Evolutionary conservation across 805 yeast species (phyloP), one percentile per base, ranked within the genome.

Genomic region (Wickerhamiella dianesei): DNA sequence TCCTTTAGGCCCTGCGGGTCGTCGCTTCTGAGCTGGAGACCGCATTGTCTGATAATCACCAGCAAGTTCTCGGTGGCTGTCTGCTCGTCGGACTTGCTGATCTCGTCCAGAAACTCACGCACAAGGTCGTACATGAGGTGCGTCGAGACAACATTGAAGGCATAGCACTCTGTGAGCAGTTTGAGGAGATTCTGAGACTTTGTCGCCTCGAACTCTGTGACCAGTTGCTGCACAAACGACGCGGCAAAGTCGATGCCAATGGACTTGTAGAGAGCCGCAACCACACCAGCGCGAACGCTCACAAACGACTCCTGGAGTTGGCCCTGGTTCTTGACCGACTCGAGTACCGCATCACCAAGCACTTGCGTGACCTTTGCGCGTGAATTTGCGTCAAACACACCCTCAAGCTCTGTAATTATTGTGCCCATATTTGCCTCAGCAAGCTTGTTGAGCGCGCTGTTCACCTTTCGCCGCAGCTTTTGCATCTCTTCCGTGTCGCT

Each of bases 221-320:
- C 82, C 47, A 83, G 59, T 0, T 76, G 70, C 59, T 92, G 98
- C 32, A 87, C 70, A 49, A 87, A 80, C 54, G 69, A 74, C 0
- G 96, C 98, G 50, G 95, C 96, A 61, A 86, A 82, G 51, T 86
- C 95, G 36, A 79, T 76, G 18, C 98, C 97, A n/a, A 61, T 48
- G 54, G 83, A 82, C 50, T 82, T 73, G 64, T 82, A 86, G 20
- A 92, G 61, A 0, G 95, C 80, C 19, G 79, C 79, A 2, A 80
- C 74, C 5, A 86, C 69, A 4, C 86, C 80, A 1, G 95, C 82
- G 61, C 89, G 88, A 29, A 84, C 70, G 50, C 82, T 74, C 37
- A 88, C 76, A 60, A 86, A 85, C 1, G 82, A 75, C 52, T 88
- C 96, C 43, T 86, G 65, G 44, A 87, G 64, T 42, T 82, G 73